phyloP scores from a whole-genome alignment of 2,329 filamentous ascomycete genomes.

The Colletotrichum chrysophilum region DNA sequence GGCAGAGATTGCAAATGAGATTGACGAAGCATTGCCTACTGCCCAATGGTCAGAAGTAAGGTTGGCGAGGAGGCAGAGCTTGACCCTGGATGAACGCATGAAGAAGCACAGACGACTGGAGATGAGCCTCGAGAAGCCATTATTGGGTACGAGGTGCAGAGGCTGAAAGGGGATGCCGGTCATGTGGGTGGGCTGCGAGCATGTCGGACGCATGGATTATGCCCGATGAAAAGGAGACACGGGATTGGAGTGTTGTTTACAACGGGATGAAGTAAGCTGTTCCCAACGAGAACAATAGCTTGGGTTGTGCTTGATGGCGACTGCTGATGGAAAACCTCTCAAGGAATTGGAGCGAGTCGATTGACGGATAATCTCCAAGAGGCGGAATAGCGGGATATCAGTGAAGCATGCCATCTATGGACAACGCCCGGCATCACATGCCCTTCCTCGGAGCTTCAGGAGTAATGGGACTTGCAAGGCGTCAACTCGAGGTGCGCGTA shows the following conservation, averaged over 20 bases:
- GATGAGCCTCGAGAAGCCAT: conserved; percentile 17
- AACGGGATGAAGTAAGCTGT: not conserved
- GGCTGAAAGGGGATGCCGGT: conserved; percentile 17
- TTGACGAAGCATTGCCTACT: conserved; percentile 13
- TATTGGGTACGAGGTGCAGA: conserved; percentile 15
- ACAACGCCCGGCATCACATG: not conserved
- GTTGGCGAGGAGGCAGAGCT: not conserved
- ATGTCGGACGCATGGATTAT: conserved; percentile 2
- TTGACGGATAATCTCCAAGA: conserved; percentile 13
- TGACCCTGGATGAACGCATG: conserved; percentile 11
- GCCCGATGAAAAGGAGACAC: not conserved
- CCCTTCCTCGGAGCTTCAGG: not conserved
- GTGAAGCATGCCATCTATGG: not conserved
- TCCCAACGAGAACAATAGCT: not conserved
- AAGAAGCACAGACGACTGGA: conserved; percentile 22
- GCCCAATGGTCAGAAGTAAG: not conserved
- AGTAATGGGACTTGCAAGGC: not conserved
- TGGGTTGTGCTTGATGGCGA: not conserved
- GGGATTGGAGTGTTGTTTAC: not conserved
- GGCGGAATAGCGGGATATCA: not conserved
- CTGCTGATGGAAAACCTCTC: not conserved
- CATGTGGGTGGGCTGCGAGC: not conserved
- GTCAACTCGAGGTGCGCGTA: not conserved
- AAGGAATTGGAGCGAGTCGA: not conserved
- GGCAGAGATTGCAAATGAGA: conserved; percentile 12